Percentiles rank a stretch among this genome's conserved stretches.
phyloP scores from a whole-genome alignment of 1,139 yeast genomes.

The Diutina scorzettiae region DNA sequence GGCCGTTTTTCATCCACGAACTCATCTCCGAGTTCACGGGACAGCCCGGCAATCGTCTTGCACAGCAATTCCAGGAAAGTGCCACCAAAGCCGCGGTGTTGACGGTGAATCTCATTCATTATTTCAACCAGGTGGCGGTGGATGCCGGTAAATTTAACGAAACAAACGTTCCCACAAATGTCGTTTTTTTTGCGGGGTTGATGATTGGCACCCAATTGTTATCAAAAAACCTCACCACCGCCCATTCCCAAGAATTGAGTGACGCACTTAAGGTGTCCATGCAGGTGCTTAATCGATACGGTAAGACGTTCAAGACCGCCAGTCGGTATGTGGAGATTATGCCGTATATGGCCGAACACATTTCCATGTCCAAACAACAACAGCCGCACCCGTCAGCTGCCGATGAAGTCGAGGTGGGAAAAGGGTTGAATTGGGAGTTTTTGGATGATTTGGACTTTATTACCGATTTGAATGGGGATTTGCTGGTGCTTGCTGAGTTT shows the following conservation, averaged over 20 bases:
- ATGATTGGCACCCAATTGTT: slow-evolving; percentile 3
- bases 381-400: slow-evolving; percentile 7
- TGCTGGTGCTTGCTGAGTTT: slow-evolving; percentile 13
- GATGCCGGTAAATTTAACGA: not conserved
- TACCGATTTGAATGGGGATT: slow-evolving; percentile 11
- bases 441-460: slow-evolving; percentile 11
- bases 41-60: slow-evolving; percentile 16
- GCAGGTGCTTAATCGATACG: slow-evolving; percentile 11
- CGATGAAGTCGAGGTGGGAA: too few relatives aligned
- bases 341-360: slow-evolving; percentile 11
- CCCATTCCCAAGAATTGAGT: slow-evolving; percentile 8
- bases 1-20: slow-evolving; percentile 16
- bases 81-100: slow-evolving; percentile 11
- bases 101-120: slow-evolving; percentile 12
- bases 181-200: not conserved
- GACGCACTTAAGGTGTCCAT: slow-evolving; percentile 10
- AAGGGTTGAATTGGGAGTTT: slow-evolving; percentile 8
- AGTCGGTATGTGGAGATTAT: slow-evolving; percentile 12
- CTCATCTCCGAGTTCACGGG: slow-evolving; percentile 18
- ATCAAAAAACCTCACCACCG: not conserved
- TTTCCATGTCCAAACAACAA: slow-evolving; percentile 8
- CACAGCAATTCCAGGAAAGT: slow-evolving; percentile 13
- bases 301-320: slow-evolving; percentile 12
- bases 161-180: slow-evolving; percentile 3
- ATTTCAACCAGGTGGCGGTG: not conserved